Evolutionary conservation across 768 basidiomycete species (phyloP).

Genomic region (Lactarius tabidus): DNA sequence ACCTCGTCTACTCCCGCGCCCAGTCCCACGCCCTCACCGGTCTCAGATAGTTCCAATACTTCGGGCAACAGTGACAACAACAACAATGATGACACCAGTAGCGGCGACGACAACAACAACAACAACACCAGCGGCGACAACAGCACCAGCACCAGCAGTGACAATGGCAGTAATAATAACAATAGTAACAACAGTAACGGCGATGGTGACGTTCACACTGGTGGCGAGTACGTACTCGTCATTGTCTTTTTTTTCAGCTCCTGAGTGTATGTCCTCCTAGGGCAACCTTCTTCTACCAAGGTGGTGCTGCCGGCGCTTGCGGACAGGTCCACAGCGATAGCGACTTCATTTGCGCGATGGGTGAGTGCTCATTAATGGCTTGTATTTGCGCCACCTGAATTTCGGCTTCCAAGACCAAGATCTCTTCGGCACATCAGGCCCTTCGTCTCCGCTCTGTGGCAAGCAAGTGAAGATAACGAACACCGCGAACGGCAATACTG

Average conservation of each 20-base stretch:
- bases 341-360: constrained; percentile 59
- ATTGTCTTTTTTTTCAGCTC: neutral
- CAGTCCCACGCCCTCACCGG: neutral
- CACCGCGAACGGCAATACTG: constrained; percentile 50
- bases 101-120: too few relatives aligned
- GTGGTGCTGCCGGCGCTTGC: constrained; percentile 75
- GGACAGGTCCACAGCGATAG: constrained; percentile 56
- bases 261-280: constrained; percentile 19
- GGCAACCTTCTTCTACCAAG: constrained; percentile 44
- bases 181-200: too few relatives aligned
- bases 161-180: too few relatives aligned
- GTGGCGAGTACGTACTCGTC: constrained; percentile 7
- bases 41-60: too few relatives aligned
- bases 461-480: constrained; percentile 60
- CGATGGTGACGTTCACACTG: constrained; percentile 12
- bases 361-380: constrained; percentile 33
- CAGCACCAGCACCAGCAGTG: too few relatives aligned
- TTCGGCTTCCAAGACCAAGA: constrained; percentile 39
- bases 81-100: too few relatives aligned
- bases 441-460: constrained; percentile 59
- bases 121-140: too few relatives aligned
- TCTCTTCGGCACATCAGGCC: constrained; percentile 48
- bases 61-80: too few relatives aligned
- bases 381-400: neutral
- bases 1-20: constrained; percentile 5